Evolutionary conservation across 257 asterid genomes (phyloP).

Genomic region (Nyctanthes arbortristis): DNA sequence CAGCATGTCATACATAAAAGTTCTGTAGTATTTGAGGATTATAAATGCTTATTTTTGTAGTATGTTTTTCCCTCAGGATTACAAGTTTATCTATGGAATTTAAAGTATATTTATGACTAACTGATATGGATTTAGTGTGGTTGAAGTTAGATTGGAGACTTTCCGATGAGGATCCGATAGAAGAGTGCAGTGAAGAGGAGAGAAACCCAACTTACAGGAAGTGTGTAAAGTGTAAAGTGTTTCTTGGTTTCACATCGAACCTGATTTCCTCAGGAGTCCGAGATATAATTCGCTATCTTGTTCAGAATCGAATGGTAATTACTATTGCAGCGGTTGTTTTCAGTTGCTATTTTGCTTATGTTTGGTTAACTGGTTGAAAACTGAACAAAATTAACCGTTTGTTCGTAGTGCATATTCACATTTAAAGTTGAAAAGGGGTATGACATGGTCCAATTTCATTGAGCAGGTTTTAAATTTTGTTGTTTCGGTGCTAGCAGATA

Average conservation of each 20-base stretch:
- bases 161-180: constrained; percentile 62
- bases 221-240: constrained; percentile 77
- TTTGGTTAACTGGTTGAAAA: constrained; percentile 9
- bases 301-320: constrained; percentile 87
- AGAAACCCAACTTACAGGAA: constrained; percentile 53
- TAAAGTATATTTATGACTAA: constrained; percentile 17
- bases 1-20: neutral
- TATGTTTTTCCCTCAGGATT: neutral
- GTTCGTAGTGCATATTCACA: too few relatives aligned
- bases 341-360: neutral
- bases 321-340: neutral
- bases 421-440: too few relatives aligned
- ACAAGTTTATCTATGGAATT: neutral
- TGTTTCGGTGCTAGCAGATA: neutral
- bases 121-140: constrained; percentile 24
- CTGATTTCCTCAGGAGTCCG: constrained; percentile 90
- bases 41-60: neutral
- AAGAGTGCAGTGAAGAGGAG: constrained; percentile 73
- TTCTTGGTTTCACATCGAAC: constrained; percentile 92
- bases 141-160: constrained; percentile 98
- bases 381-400: neutral
- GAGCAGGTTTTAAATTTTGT: neutral
- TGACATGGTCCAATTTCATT: too few relatives aligned
- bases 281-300: constrained; percentile 73
- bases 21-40: neutral